phyloP scores from a whole-genome alignment of 2,329 filamentous ascomycete genomes.

The Fusarium oxysporum region DNA sequence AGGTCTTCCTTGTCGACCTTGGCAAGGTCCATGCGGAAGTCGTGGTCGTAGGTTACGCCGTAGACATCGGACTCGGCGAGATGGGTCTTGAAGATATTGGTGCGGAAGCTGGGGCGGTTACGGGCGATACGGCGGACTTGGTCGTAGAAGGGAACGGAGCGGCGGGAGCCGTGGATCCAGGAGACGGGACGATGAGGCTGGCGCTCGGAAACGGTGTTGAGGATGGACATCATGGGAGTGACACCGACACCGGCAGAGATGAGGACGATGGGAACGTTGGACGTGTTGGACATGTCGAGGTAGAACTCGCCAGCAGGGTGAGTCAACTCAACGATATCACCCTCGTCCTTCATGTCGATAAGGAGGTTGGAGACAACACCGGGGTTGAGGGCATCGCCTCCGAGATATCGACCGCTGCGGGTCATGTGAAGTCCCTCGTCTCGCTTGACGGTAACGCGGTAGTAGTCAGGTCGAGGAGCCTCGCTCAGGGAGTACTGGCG shows the following conservation, averaged over 20 bases:
- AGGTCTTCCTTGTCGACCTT: slow-evolving; percentile 58
- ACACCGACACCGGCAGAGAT: slow-evolving; percentile 72
- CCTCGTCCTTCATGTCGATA: slow-evolving; percentile 69
- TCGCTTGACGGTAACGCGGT: slow-evolving; percentile 78
- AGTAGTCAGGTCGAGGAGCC: slow-evolving; percentile 68
- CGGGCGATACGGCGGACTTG: slow-evolving; percentile 60
- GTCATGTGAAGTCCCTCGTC: slow-evolving; percentile 65
- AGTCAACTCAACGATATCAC: slow-evolving; percentile 72
- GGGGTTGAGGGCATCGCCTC: slow-evolving; percentile 58
- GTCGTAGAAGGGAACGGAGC: slow-evolving; percentile 64
- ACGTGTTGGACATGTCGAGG: slow-evolving; percentile 57
- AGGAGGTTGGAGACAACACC: slow-evolving; percentile 78
- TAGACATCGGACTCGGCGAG: slow-evolving; percentile 58
- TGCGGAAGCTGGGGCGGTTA: slow-evolving; percentile 51
- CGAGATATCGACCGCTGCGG: slow-evolving; percentile 36
- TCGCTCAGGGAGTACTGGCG: slow-evolving; percentile 81
- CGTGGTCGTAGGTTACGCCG: slow-evolving; percentile 58
- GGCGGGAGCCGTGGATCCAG: slow-evolving; percentile 69
- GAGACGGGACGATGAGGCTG: slow-evolving; percentile 62
- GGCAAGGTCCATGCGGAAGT: slow-evolving; percentile 58
- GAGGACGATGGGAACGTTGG: slow-evolving; percentile 62
- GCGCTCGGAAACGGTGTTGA: slow-evolving; percentile 63
- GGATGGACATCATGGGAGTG: slow-evolving; percentile 70
- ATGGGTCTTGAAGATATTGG: slow-evolving; percentile 63
- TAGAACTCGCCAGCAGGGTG: slow-evolving; percentile 75